Evolutionary conservation across 176 grass and related monocot genomes (phyloP), one percentile per base, ranked within the genome.

Genomic region (Melocanna baccifera): DNA sequence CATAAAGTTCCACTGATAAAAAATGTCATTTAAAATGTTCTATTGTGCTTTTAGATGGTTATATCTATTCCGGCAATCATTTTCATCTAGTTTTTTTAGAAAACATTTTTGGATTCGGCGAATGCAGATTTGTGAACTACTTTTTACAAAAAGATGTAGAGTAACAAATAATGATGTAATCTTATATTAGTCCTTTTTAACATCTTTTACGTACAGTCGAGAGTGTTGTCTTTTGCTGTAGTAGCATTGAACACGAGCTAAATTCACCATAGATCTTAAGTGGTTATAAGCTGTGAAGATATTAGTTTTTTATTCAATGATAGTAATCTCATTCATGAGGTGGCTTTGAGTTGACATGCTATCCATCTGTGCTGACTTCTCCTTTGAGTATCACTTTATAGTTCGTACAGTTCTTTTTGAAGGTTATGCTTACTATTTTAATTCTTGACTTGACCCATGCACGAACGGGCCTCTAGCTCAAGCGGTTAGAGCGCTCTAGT

Each of bases 251-350:
- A 68, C 12, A 25, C 2, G 2, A 56, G 50, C 81, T 47, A 66
- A 66, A 41, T 63, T 25, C 47, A 22, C 14, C 15, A 3, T 61
- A 75, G 51, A 69, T 75, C 81, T 71, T 16, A 57, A 74, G 11
- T 68, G 3, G 69, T 81, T 48, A 40, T 80, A 58, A 80, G 26
- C 52, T 69, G 62, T 37, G 46, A 85, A 85, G 23, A 66, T 71
- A 52, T 12, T 71, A 42, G 18, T 43, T 25, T 69, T 50, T 23
- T 45, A 41, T 69, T 71, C 22, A 23, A 71, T 22, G n/a, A 28
- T 48, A 37, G 65, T 39, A 45, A 52, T 62, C 13, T 47, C 20
- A 16, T 78, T 70, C 20, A 72, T 69, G 56, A 72, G 42, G 16
- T 23, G 13, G 30, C 14, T 70, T 26, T 70, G 66, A 71, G 5